Conservation (phyloP, 768 basidiomycete species). For the Mycena indigotica region DNA sequence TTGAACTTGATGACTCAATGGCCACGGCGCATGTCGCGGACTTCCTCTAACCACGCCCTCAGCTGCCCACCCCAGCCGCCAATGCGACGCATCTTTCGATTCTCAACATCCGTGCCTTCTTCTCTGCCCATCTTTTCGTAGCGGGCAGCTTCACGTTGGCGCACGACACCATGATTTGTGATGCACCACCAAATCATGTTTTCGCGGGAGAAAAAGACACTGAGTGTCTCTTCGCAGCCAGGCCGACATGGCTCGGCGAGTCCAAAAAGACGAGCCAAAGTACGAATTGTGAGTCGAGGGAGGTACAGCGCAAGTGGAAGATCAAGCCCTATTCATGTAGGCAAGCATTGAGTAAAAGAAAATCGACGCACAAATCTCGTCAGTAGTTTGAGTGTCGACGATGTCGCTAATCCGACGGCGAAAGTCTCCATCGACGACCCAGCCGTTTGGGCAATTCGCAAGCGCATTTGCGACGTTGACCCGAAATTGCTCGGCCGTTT, state of each 20-base stretch:
- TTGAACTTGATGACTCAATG: no score
- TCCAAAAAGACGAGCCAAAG: conserved; percentile 46
- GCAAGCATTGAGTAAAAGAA: no score
- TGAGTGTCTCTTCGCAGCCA: conserved; percentile 49
- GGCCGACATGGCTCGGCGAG: conserved; percentile 43
- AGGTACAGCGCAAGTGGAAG: conserved; percentile 63
- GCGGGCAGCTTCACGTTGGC: conserved; percentile 27
- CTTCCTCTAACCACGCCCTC: conserved; percentile 41
- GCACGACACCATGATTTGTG: conserved; percentile 38
- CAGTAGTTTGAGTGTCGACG: conserved; percentile 43
- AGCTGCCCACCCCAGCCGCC: conserved; percentile 53
- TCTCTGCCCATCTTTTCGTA: conserved; percentile 37
- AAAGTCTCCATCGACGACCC: conserved; percentile 60
- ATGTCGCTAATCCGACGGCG: conserved; percentile 30
- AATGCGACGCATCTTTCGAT: conserved; percentile 46
- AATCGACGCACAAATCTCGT: conserved; percentile 49
- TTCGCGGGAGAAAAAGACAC: conserved; percentile 47
- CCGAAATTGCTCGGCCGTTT: conserved; percentile 23
- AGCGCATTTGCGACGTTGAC: conserved; percentile 31
- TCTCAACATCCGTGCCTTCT: conserved; percentile 28
- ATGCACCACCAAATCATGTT: conserved; percentile 57
- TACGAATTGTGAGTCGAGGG: conserved; percentile 58
- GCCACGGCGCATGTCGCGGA: conserved; percentile 27
- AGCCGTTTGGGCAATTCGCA: conserved; percentile 37
- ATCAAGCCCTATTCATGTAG: conserved; percentile 72